These are phyloP conservation scores for Triticum dicoccoides DNA, from an alignment of 176 grass and related monocot species.

Conservation along the genomic window DNA sequence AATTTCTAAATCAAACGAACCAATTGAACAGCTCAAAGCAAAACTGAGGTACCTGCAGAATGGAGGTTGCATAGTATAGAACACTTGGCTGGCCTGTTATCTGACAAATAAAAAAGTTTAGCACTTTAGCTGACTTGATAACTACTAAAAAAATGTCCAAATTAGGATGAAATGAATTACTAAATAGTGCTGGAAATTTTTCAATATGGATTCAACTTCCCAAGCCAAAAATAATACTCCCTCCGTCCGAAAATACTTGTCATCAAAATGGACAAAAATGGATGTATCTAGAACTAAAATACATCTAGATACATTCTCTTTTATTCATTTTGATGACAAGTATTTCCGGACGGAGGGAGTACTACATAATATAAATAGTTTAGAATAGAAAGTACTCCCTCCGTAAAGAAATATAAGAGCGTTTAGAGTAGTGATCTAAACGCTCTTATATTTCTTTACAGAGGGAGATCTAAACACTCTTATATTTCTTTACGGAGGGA, in stretches of 20 bases:
- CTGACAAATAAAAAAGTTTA: conserved; percentile 49
- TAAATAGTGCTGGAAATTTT: background rate
- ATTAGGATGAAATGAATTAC: background rate
- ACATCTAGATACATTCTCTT: too few species aligned
- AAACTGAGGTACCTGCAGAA: conserved; percentile 71
- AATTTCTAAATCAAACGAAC: conserved; percentile 10
- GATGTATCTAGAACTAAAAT: too few species aligned
- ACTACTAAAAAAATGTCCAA: background rate
- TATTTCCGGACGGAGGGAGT: too few species aligned
- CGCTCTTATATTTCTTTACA: too few species aligned
- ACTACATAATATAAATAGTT: background rate
- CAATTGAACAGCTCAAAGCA: conserved; percentile 22
- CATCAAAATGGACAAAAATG: too few species aligned
- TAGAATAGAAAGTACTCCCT: too few species aligned
- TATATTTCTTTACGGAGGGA: too few species aligned
- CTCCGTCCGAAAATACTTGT: too few species aligned
- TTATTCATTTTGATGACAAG: too few species aligned
- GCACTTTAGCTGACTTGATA: conserved; percentile 29
- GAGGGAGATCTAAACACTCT: too few species aligned
- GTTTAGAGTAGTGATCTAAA: too few species aligned
- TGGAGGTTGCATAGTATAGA: conserved; percentile 93
- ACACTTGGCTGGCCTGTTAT: conserved; percentile 98
- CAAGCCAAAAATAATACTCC: background rate
- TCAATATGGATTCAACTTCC: background rate
- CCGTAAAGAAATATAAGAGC: too few species aligned